These are phyloP conservation scores for Beauveria bassiana DNA, from an alignment of 2,329 filamentous ascomycete species.

Conservation along the genomic window DNA sequence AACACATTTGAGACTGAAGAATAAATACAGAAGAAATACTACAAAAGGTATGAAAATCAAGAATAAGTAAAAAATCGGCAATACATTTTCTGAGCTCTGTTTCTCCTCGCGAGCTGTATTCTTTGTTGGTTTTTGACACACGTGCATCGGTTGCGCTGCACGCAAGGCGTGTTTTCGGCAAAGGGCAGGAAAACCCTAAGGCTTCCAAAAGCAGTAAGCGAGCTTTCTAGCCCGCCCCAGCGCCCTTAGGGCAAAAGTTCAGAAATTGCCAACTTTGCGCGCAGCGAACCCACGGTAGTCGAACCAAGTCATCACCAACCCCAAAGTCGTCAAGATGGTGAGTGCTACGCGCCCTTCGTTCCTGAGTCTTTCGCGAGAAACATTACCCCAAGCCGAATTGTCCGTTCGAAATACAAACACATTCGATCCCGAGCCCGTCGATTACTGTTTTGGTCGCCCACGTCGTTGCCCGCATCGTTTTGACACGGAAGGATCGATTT, in stretches of 20 bases:
- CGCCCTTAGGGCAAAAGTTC: conserved; percentile 37
- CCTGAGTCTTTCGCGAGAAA: conserved; percentile 7
- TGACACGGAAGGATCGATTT: background rate
- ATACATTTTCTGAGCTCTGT: too few species aligned
- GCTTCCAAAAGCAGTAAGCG: conserved; percentile 35
- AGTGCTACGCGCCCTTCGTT: conserved; percentile 21
- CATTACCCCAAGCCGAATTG: background rate
- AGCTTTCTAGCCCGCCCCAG: conserved; percentile 30
- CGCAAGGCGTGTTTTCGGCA: background rate
- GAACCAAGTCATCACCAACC: conserved; percentile 43
- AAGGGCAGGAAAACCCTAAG: conserved; percentile 37
- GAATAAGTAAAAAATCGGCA: background rate
- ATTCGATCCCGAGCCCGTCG: background rate
- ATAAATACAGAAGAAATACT: background rate
- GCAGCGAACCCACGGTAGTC: conserved; percentile 41
- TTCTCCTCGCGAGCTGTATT: background rate
- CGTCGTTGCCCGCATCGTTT: background rate
- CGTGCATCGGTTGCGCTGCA: background rate
- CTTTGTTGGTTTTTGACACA: background rate
- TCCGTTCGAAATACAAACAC: conserved; percentile 15
- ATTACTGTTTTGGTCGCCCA: background rate
- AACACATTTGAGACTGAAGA: background rate
- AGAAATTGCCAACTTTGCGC: conserved; percentile 37
- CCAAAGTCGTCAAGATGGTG: conserved; percentile 51
- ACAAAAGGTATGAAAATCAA: background rate